Base-by-base conservation (phyloP, 495 filamentous ascomycete species). In the Hypoxylon trugodes region DNA sequence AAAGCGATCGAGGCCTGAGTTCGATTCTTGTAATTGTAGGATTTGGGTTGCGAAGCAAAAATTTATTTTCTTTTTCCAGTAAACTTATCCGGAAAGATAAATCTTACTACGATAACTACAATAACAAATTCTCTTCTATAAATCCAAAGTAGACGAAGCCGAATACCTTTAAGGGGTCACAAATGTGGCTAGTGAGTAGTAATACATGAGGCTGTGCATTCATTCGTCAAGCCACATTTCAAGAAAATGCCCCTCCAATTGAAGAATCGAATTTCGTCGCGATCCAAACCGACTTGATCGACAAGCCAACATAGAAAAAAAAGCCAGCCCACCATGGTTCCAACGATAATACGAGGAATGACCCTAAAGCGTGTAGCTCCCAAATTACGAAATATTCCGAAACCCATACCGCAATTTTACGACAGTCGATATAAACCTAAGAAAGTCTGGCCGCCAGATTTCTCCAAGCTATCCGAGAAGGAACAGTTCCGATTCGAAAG, bases 371-470 rank as follows among this genome's bases (percentile, higher is more conserved):
- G 56, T 33, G 42, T 30, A 51, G 35, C 53, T 51, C 24, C 53
- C 4, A 38, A 24, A 9, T 24, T 65, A n/a, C 43, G 61, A 38
- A 69, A 38, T 26, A 35, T 49, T 9, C 19, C 4, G 32, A 60
- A 51, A 19, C 42, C 65, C 0, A 30, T 50, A n/a, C 4, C 69
- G 6, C 54, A 51, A 8, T 58, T 60, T 10, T 69, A 63, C 22
- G 61, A 42, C 10, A 87, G 84, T 63, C 84, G 78, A 1, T 93
- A 89, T 82, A 87, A 85, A 72, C 89, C 91, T n/a, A 91, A 93
- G 73, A 89, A 88, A 58, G 75, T 85, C 73, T 99, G 96, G 96
- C 95, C 95, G 16, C 95, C 95, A 1, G 92, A 97, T 74, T 92
- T 98, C 81, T 77, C 78, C 45, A 88, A 90, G 69, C 84, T 99